These are phyloP conservation scores for Debaryomyces sp. DNA, from an alignment of 1,139 yeast species.

Conservation along the genomic window DNA sequence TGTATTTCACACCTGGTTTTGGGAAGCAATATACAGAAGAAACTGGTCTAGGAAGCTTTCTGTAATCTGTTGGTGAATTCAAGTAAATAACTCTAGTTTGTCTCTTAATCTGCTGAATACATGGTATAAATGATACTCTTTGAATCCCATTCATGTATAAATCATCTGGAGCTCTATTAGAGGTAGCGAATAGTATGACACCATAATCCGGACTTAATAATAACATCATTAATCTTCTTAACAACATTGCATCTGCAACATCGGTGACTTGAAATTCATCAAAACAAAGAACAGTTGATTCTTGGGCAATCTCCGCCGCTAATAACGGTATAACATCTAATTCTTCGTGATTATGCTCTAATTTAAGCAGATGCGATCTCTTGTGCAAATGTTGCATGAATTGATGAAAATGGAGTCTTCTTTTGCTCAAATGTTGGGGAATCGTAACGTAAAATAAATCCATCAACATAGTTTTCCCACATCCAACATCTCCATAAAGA, in stretches of 20 bases:
- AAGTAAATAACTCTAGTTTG: conserved; percentile 77
- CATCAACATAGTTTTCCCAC: conserved; percentile 98
- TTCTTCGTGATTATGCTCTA: conserved; percentile 57
- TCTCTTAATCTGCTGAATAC: conserved; percentile 76
- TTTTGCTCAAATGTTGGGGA: conserved; percentile 74
- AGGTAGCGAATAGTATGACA: conserved; percentile 85
- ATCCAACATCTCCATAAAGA: conserved; percentile 95
- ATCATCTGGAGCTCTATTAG: conserved; percentile 94
- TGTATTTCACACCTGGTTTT: conserved; percentile 59
- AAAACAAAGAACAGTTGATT: conserved; percentile 81
- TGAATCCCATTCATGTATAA: conserved; percentile 92
- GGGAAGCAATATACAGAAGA: conserved; percentile 83
- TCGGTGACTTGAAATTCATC: conserved; percentile 97
- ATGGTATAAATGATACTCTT: conserved; percentile 86
- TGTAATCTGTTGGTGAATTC: conserved; percentile 90
- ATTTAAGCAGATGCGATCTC: conserved; percentile 75
- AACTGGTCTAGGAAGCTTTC: conserved; percentile 83
- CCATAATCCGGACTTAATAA: conserved; percentile 73
- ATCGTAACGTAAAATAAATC: conserved; percentile 86
- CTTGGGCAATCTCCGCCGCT: conserved; percentile 80
- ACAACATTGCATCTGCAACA: conserved; percentile 97
- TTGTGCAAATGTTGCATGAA: conserved; percentile 95
- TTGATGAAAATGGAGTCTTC: conserved; percentile 90
- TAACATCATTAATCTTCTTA: conserved; percentile 71
- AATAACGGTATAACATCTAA: conserved; percentile 82